These are phyloP conservation scores for Plantago ovata DNA, from an alignment of 257 asterid genomes.

Conservation along the genomic window DNA sequence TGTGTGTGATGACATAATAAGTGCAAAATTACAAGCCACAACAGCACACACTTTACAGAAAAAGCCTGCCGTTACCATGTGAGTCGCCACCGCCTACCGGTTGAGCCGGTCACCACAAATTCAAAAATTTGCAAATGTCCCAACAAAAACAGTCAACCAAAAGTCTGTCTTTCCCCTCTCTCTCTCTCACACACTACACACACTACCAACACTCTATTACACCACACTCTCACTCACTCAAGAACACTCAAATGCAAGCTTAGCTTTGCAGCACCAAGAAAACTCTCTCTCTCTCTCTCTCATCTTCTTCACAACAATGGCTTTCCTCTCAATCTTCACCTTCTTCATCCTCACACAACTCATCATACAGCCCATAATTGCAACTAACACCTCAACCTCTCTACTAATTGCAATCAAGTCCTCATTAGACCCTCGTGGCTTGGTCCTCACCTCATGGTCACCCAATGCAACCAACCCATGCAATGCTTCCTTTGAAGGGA, in stretches of 20 bases:
- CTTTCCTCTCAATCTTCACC: slow-evolving; percentile 23
- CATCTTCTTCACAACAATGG: slow-evolving; percentile 47
- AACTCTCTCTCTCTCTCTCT: slow-evolving; percentile 29
- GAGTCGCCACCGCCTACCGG: slow-evolving; percentile 50
- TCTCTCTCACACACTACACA: background rate
- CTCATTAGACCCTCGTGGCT: slow-evolving; percentile 70
- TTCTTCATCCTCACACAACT: slow-evolving; percentile 25
- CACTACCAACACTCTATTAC: too few relatives aligned
- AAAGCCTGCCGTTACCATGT: slow-evolving; percentile 43
- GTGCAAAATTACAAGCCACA: slow-evolving; percentile 24
- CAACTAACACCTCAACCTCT: slow-evolving; percentile 32
- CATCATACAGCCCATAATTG: slow-evolving; percentile 20
- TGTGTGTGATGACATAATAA: too few relatives aligned
- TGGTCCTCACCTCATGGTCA: slow-evolving; percentile 75
- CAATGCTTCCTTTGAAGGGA: slow-evolving; percentile 62
- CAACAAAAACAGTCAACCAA: slow-evolving; percentile 24
- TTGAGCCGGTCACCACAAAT: slow-evolving; percentile 36
- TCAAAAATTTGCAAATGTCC: slow-evolving; percentile 26
- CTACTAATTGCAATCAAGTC: slow-evolving; percentile 63
- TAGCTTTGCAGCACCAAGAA: slow-evolving; percentile 9
- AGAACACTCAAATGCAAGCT: background rate
- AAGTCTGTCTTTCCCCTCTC: background rate
- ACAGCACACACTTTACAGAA: slow-evolving; percentile 14
- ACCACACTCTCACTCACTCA: slow-evolving; percentile 9
- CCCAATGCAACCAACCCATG: slow-evolving; percentile 58